Evolutionary conservation across 805 yeast species (phyloP), one percentile per base, ranked within the genome.

Genomic region (Candida tallmaniae): DNA sequence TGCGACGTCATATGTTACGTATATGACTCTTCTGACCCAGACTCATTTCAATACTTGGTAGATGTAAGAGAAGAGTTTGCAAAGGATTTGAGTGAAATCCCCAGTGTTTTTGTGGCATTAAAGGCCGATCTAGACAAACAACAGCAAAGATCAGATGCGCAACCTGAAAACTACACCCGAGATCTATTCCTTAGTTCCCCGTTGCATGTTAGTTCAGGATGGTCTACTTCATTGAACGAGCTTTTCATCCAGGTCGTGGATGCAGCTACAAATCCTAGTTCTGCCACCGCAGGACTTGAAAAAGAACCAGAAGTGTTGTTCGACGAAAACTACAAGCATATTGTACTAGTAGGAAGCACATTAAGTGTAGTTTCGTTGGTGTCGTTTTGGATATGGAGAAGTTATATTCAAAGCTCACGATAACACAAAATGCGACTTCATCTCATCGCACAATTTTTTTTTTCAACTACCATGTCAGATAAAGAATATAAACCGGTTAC

Each of bases 41-140:
- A 90, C 36, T 85, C 95, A 27, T 93, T 93, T 56, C 84, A 88
- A 35, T 78, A 84, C 52, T 61, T 89, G 34, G 81, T 83, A 18
- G 83, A 83, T 13, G 54, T 89, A n/a, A 62, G 88, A 10, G 63
- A 70, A 20, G 70, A 65, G 42, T 78, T 82, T 48, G 74, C 78
- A 2, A 62, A 66, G 21, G 59, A 81, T 13, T 74, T 80, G 45
- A 71, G 73, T 34, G 69, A 70, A 28, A 60, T 93, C 2, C 99
- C 99, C 0, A 73, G 82, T 4, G 79, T 93, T 0, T 85, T 81
- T 50, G 97, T 89, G 1, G 98, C 96, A 0, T 63, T 89, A 23
- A 93, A 93, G 52, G 97, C 98, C 0, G 99, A 93, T 58, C 65
- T 87, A 23, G 99, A 93, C 56, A 79, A 94, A 46, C 97, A 89